Percentiles rank a stretch among this genome's conserved stretches.
Conservation (phyloP, 176 grass and related monocot genomes). For the Calamus simplicifolius region DNA sequence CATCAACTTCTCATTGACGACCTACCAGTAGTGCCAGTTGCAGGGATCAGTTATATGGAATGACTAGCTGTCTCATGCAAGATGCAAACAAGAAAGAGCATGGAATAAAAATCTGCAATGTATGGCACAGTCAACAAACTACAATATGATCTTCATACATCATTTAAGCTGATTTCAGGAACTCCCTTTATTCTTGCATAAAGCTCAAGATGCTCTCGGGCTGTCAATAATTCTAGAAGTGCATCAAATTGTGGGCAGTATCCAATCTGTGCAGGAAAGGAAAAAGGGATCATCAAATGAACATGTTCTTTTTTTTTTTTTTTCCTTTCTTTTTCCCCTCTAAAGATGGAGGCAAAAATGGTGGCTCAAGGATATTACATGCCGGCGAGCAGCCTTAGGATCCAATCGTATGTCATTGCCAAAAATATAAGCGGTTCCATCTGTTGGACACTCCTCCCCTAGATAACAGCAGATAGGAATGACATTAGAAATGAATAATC, state of each 20-base stretch:
- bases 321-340: too few species aligned
- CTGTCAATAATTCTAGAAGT: conserved; percentile 40
- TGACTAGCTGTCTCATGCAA: too few species aligned
- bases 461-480: background rate
- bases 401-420: conserved; percentile 43
- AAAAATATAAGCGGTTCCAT: conserved; percentile 43
- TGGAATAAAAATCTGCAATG: too few species aligned
- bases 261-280: conserved; percentile 27
- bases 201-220: conserved; percentile 45
- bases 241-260: conserved; percentile 53
- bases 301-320: background rate
- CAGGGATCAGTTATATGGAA: background rate
- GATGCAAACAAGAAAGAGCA: too few species aligned
- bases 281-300: conserved; percentile 7
- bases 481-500: background rate
- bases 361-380: conserved; percentile 23
- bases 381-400: conserved; percentile 33
- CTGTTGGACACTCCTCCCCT: conserved; percentile 44
- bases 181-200: conserved; percentile 50
- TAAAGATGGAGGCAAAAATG: too few species aligned
- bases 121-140: background rate
- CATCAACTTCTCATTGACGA: conserved; percentile 37
- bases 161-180: conserved; percentile 31
- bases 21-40: conserved; percentile 5
- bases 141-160: conserved; percentile 13